Conservation (phyloP, 495 filamentous ascomycete genomes). For the Usnea hakonensis region DNA sequence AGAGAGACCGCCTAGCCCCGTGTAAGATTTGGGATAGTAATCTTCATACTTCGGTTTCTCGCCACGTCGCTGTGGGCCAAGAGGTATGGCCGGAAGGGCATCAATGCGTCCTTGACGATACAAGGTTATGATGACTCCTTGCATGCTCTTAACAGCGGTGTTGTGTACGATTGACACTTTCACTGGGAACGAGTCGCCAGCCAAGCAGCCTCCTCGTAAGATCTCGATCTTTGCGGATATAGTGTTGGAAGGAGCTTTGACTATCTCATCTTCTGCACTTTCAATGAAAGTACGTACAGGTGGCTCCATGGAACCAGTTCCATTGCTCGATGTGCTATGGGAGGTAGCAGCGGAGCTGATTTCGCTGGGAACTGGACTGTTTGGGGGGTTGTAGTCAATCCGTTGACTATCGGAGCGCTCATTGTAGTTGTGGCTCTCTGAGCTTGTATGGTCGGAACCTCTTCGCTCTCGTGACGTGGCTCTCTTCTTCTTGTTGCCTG, state of each 20-base stretch:
- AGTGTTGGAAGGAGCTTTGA: constrained; percentile 32
- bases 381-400: constrained; percentile 29
- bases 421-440: constrained; percentile 20
- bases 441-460: constrained; percentile 8
- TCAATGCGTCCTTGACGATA: constrained; percentile 91
- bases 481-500: constrained; percentile 15
- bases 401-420: constrained; percentile 11
- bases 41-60: constrained; percentile 70
- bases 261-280: constrained; percentile 22
- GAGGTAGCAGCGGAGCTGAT: constrained; percentile 53
- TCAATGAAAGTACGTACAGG: constrained; percentile 23
- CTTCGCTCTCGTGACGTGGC: constrained; percentile 2
- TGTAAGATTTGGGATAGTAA: constrained; percentile 65
- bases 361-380: constrained; percentile 55
- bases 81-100: constrained; percentile 61
- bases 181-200: constrained; percentile 74
- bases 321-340: constrained; percentile 50
- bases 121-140: constrained; percentile 86
- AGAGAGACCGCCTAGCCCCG: constrained; percentile 72
- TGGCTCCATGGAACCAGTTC: constrained; percentile 26
- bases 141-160: constrained; percentile 77
- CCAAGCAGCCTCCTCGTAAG: constrained; percentile 72
- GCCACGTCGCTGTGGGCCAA: constrained; percentile 51
- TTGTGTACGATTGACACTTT: constrained; percentile 77
- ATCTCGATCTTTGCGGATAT: constrained; percentile 86